Base-by-base conservation (phyloP, 192 early-diverging fungal species). In the Coemansia asiatica region DNA sequence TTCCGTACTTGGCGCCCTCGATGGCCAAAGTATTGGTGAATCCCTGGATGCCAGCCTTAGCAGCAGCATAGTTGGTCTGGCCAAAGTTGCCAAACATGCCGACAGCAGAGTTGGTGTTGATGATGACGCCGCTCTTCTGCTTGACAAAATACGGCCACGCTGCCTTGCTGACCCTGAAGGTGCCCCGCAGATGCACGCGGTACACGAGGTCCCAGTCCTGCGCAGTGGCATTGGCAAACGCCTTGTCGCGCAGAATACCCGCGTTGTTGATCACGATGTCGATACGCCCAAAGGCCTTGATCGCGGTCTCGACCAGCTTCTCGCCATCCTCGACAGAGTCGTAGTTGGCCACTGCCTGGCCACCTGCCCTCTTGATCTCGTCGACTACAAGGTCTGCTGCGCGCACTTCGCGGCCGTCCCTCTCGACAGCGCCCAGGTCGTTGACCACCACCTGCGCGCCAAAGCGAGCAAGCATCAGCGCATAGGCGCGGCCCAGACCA, bases 281-380 rank as follows among this genome's bases (percentile, higher is more conserved):
- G 56, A 92, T 66, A 10, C 89, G 87, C 7, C 90, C 90, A 82
- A 90, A 92, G 18, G 88, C 88, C 71, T 91, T 85, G 63, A 98
- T 84, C 6, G 95, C 96, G 6, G 96, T 95, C 40, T 92, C 90
- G 29, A 98, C 87, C 10, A 98, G 76, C 77, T 90, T 90, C 7
- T 98, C 95, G 53, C 96, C 96, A n/a, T 96, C 90, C 72, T 96
- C 95, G 22, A 98, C 96, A 25, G 96, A 98, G 76, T 95, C 90
- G 79, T 90, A 89, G 71, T 88, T 90, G 68, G 95, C 92, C 10
- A 93, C 95, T 19, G 96, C 96, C 69, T 89, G 88, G 55, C 93
- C 96, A 51, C 95, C 96, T 15, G 84, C 75, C 26, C 76, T 79
- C 18, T 71, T 79, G 71, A 98, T 92, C 64, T 97, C 94, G 10